Base-by-base conservation (phyloP, 306 rosid species). In the Lathyrus aphaca region DNA sequence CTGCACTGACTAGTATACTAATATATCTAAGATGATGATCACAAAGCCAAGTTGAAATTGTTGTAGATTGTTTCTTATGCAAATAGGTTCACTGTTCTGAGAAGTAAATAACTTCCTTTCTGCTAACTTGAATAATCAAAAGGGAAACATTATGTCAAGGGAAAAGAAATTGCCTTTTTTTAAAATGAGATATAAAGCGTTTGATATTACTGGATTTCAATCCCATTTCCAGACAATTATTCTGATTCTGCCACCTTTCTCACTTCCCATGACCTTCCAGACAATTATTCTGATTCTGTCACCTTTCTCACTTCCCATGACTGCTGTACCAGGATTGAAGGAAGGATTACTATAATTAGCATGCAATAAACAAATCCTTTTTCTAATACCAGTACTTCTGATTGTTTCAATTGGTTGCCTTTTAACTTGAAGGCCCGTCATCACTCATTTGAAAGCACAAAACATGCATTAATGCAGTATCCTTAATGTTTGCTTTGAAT, bases 401-500 rank as follows among this genome's bases (percentile, higher is more conserved):
- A 58, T 40, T 51, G 78, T 40, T 43, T 57, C 67, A 48, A 61
- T 61, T 32, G 51, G 74, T 49, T 69, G 61, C 50, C 37, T 40
- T 72, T 65, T 38, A 74, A 80, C 66, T 21, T 75, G 51, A 25
- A 57, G 64, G 58, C 58, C 15, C 40, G 21, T 62, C 19, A 40
- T 62, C 19, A 65, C 69, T 18, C 61, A 49, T 62, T 51, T 59
- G 69, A 38, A 40, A 55, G 38, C 61, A 29, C 9, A 75, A 60
- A 56, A 61, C 75, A 16, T 61, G 25, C 48, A 61, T 67, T 73
- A 46, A 69, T 23, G 32, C 18, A 29, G 44, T 23, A 21, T 59
- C 63, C 64, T 70, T 53, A 56, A 54, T 46, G 35, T 59, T 65
- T 76, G 53, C 17, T 27, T 72, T 57, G 66, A 64, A 62, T 74